Base-by-base conservation (phyloP, 2,329 filamentous ascomycete genomes). In the Paecilomyces sp. region DNA sequence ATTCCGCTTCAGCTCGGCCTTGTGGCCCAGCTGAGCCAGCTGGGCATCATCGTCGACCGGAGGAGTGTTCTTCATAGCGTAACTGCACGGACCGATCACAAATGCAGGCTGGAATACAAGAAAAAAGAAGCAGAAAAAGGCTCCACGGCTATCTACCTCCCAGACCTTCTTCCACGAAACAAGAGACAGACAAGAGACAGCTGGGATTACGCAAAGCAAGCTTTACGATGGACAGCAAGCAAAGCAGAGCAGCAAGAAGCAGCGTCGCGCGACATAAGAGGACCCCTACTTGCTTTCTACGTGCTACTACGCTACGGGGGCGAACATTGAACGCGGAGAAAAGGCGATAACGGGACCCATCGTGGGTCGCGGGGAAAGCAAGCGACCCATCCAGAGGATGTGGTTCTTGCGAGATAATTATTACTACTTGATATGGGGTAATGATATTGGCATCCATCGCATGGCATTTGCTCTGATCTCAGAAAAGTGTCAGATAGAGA, bases 1-100 rank as follows among this genome's bases (percentile, higher is more conserved):
- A 63, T 85, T 82, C 28, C 84, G 77, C 65, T 83, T 77, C 57
- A 87, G 71, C 66, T 86, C 83, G 56, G 81, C 79, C 71, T 80
- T 81, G 68, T 85, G 80, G 60, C 85, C 85, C 64, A 87, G 70
- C 47, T 78, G 75, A n/a, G 81, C 81, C 66, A 84, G 71, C 61
- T 81, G 78, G 56, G 74, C 78, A 62, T 80, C 77, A 70, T 83
- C 81, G 36, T 75, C 74, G 61, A 60, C 63, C 30, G 30, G 63
- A 13, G 63, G 63, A 13, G 63, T 41, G 15, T 63, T 55, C 57
- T 67, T 64, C 61, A 63, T 63, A 13, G 55, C 65, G 55, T 15
- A 22, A 28, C 9, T n/a, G 8, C 31, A 7, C 31, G 30, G 31
- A 47, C 24, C 47, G 28, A 22, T 47, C 41, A 24, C 25, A n/a